Conservation (phyloP, 768 basidiomycete species). For the Brasilioporus rufonigricans region DNA sequence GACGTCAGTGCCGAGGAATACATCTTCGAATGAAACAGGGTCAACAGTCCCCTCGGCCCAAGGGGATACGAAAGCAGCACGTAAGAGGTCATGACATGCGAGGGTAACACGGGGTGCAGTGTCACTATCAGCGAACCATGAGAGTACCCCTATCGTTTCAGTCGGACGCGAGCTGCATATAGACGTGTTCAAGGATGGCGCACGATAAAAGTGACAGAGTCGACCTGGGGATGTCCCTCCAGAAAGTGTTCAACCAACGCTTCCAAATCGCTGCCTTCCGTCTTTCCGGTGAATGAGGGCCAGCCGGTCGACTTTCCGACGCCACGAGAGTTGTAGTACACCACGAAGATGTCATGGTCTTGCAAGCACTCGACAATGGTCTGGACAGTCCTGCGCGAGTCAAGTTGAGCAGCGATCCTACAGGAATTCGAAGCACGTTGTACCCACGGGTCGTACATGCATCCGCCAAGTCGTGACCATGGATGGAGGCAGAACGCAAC, state of each 20-base stretch:
- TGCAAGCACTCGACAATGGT: conserved; percentile 46
- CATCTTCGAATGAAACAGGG: conserved; percentile 57
- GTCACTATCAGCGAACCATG: conserved; percentile 75
- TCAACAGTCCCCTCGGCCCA: conserved; percentile 62
- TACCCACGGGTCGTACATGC: conserved; percentile 73
- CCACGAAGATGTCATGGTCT: conserved; percentile 49
- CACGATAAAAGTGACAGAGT: conserved; percentile 60
- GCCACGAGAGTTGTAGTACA: conserved; percentile 76
- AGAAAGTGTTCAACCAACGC: conserved; percentile 58
- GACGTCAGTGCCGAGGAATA: conserved; percentile 52
- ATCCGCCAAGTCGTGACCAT: conserved; percentile 83
- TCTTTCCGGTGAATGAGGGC: conserved; percentile 68
- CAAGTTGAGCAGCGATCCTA: not conserved
- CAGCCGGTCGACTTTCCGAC: conserved; percentile 73
- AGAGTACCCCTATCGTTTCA: conserved; percentile 69
- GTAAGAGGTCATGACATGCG: conserved; percentile 56
- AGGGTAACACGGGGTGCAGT: conserved; percentile 52
- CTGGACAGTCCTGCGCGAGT: conserved; percentile 32
- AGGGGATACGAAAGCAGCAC: conserved; percentile 77
- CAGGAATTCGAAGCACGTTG: not conserved
- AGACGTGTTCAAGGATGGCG: conserved; percentile 23
- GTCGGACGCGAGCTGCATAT: no score
- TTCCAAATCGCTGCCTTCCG: conserved; percentile 68
- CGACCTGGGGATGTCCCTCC: conserved; percentile 39
- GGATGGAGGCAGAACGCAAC: conserved; percentile 77